A percentile compares a stretch with the other conserved stretches of the same genome.
phyloP scores from a whole-genome alignment of 129 eudicot species.

The Escallonia rubra region DNA sequence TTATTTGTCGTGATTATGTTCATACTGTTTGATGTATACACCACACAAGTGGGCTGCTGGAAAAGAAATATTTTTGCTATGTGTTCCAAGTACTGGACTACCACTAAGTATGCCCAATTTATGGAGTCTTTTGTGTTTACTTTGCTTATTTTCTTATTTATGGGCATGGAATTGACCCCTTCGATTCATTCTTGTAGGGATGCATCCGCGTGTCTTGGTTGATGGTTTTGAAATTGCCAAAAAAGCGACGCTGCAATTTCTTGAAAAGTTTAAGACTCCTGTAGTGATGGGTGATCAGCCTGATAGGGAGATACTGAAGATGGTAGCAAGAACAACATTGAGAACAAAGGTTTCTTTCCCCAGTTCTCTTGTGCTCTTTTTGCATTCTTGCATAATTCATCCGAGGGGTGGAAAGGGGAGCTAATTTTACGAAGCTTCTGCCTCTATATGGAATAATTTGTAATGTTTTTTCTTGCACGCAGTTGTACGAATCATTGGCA shows the following conservation, averaged over 20 bases:
- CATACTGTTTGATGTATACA: no score
- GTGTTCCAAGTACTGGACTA: no score
- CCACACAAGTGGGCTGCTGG: no score
- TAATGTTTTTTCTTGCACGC: slow-evolving; percentile 15
- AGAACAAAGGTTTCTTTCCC: slow-evolving; percentile 73
- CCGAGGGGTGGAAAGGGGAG: neutral
- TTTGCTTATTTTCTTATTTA: neutral
- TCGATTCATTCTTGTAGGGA: slow-evolving; percentile 45
- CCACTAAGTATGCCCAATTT: neutral
- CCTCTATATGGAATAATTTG: no score
- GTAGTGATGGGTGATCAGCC: slow-evolving; percentile 86
- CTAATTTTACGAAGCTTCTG: no score
- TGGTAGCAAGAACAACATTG: slow-evolving; percentile 95
- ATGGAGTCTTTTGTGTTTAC: neutral
- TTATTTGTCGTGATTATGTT: no score
- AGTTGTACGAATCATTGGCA: slow-evolving; percentile 91
- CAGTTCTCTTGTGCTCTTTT: slow-evolving; percentile 1
- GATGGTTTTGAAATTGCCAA: slow-evolving; percentile 99
- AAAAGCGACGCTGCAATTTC: slow-evolving; percentile 80
- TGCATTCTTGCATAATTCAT: neutral
- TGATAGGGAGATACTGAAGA: slow-evolving; percentile 85
- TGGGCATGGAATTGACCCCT: neutral
- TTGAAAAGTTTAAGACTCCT: slow-evolving; percentile 89
- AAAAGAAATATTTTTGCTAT: no score
- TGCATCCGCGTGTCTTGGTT: slow-evolving; percentile 96